phyloP scores from a whole-genome alignment of 2,329 filamentous ascomycete genomes.

The Bipolaris zeicola region DNA sequence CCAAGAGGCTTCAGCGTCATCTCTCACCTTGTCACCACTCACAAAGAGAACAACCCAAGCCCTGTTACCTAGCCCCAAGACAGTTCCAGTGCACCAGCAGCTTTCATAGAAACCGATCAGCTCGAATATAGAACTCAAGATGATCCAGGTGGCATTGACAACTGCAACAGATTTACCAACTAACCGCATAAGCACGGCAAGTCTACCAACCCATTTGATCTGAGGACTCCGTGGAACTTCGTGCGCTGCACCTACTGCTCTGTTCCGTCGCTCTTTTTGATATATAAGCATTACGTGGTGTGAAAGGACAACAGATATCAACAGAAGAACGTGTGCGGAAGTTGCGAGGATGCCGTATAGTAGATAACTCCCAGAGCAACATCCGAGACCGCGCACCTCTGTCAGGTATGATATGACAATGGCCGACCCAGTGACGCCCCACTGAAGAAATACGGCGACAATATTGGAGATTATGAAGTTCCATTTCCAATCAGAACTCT shows the following conservation, averaged over 20 bases:
- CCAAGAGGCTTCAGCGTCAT: constrained; percentile 1
- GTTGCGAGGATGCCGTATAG: constrained; percentile 2
- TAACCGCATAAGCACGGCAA: neutral
- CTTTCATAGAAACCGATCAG: constrained; percentile 1
- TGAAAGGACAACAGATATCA: neutral
- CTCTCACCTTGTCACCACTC: constrained; percentile 1
- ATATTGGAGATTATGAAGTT: neutral
- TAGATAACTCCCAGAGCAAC: constrained; percentile 5
- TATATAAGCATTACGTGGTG: constrained; percentile 1
- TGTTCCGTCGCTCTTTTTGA: neutral
- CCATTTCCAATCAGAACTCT: neutral
- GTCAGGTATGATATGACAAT: constrained; percentile 6
- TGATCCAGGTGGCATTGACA: neutral
- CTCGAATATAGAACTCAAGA: constrained; percentile 3
- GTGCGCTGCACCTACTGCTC: neutral
- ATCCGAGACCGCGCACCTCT: constrained; percentile 4
- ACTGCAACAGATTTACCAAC: neutral
- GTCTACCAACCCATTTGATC: constrained; percentile 1
- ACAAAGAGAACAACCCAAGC: constrained; percentile 7
- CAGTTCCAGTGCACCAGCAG: neutral
- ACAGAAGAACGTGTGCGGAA: neutral
- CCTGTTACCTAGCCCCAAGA: neutral
- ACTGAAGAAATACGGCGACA: neutral
- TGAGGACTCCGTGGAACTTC: neutral
- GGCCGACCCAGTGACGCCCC: constrained; percentile 2